Conservation (phyloP, 805 yeast species). For the Candida orba region DNA sequence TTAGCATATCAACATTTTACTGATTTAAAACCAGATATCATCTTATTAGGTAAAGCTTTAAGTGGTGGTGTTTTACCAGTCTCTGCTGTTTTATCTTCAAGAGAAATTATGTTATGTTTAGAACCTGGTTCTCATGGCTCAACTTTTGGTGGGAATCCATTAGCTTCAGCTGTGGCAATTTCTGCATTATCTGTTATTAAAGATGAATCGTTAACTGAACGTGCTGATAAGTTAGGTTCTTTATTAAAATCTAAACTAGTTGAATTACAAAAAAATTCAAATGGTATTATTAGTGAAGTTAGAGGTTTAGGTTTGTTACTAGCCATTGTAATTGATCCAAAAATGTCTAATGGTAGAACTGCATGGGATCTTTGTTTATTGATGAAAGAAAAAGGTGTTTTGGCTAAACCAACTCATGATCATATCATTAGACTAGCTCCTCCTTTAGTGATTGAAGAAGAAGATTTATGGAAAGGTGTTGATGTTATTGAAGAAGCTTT, state of each 20-base stretch:
- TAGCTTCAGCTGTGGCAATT: slow-evolving; percentile 86
- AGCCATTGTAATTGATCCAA: slow-evolving; percentile 85
- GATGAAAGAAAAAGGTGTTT: slow-evolving; percentile 81
- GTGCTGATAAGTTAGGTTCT: slow-evolving; percentile 67
- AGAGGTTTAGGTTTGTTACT: slow-evolving; percentile 71
- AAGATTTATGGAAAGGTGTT: slow-evolving; percentile 77
- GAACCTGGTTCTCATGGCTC: slow-evolving; percentile 98
- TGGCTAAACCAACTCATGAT: slow-evolving; percentile 96
- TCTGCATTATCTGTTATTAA: slow-evolving; percentile 88
- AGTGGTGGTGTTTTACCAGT: slow-evolving; percentile 94
- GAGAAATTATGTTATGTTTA: slow-evolving; percentile 79
- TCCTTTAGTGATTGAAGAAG: slow-evolving; percentile 84
- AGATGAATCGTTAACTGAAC: slow-evolving; percentile 79
- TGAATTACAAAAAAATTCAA: slow-evolving; percentile 43
- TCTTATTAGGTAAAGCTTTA: slow-evolving; percentile 87
- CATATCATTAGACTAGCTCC: slow-evolving; percentile 95
- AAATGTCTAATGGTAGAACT: slow-evolving; percentile 77
- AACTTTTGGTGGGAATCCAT: slow-evolving; percentile 96
- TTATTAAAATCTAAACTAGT: slow-evolving; percentile 54
- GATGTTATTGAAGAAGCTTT: slow-evolving; percentile 60
- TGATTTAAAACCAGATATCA: slow-evolving; percentile 78
- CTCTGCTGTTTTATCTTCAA: slow-evolving; percentile 85
- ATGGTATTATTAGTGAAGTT: slow-evolving; percentile 53
- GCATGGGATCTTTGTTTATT: slow-evolving; percentile 95
- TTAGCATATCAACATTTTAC: slow-evolving; percentile 83